Evolutionary conservation across 768 basidiomycete genomes (phyloP), one percentile per base, ranked within the genome.

Genomic region (Suillus hirtellus): DNA sequence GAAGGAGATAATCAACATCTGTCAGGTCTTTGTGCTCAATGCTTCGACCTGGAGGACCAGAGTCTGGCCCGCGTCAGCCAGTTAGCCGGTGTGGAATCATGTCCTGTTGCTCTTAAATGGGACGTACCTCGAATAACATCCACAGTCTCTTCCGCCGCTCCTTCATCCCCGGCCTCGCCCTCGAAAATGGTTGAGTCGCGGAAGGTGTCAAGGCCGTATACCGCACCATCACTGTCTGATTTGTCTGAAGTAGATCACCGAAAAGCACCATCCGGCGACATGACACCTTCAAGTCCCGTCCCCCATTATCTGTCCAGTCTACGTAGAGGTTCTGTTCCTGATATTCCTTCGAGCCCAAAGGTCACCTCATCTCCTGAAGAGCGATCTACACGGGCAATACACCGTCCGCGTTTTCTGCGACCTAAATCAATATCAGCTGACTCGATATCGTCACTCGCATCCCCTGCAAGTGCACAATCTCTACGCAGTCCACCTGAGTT

Each of bases 31-130:
- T 87, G 83, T 71, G 72, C 78, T 34, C 80, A 75, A 64, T 93
- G 91, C 72, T 81, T 84, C 59, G 84, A 90, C 60, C 81, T 92
- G 19, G 92, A 94, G 71, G 86, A 89, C 68, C 81, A 84, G 60
- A 87, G 89, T 34, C 75, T 92, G 44, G 77, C 79, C 46, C 81
- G 89, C 42, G 90, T 93, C 58, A 89, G 83, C 71, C 84, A 86
- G 65, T 74, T 89, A 17, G 84, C 85, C 15, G 43, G 66, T 21
- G 44, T 8, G 21, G 66, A 64, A 59, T 65, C 66, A 31, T 65
- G 61, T 44, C 63, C 69, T 3, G 54, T 64, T 37, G 44, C 61
- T 52, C 37, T 42, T 38, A 65, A 61, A 63, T 63, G 73, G 67
- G 72, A 70, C 56, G 44, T 54, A 60, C 37, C 63, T 54, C 66